Percentiles rank a stretch among this genome's conserved stretches.
Conservation (phyloP, 257 asterid species). For the Petunia axillaris region DNA sequence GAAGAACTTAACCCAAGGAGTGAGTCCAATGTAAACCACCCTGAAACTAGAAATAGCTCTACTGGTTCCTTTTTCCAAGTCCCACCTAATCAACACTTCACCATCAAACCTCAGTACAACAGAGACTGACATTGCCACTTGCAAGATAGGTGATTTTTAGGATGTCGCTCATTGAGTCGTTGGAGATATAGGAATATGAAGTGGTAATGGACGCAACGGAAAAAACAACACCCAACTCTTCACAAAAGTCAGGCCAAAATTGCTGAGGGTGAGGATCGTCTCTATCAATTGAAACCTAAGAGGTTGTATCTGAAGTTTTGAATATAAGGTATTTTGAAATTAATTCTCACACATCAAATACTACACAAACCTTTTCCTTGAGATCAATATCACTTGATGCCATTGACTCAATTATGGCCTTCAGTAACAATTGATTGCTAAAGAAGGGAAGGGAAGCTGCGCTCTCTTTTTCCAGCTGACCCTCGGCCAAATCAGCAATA, state of each 20-base stretch:
- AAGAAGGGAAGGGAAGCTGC: constrained; percentile 47
- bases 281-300: neutral
- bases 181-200: neutral
- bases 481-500: constrained; percentile 68
- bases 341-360: constrained; percentile 6
- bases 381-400: constrained; percentile 73
- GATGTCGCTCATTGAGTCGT: neutral
- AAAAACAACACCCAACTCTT: neutral
- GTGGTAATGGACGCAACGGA: neutral
- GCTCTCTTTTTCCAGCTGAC: constrained; percentile 48
- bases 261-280: neutral
- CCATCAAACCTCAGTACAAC: neutral
- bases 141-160: neutral
- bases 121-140: neutral
- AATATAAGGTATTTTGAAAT: neutral
- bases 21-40: neutral
- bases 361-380: constrained; percentile 73
- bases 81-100: neutral
- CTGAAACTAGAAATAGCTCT: neutral
- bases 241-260: neutral
- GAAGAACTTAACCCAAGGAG: neutral
- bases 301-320: neutral
- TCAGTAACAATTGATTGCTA: constrained; percentile 56
- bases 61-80: neutral
- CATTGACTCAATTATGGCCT: constrained; percentile 67